Conservation (phyloP, 441 rosid genomes). For the Gossypium davidsonii region DNA sequence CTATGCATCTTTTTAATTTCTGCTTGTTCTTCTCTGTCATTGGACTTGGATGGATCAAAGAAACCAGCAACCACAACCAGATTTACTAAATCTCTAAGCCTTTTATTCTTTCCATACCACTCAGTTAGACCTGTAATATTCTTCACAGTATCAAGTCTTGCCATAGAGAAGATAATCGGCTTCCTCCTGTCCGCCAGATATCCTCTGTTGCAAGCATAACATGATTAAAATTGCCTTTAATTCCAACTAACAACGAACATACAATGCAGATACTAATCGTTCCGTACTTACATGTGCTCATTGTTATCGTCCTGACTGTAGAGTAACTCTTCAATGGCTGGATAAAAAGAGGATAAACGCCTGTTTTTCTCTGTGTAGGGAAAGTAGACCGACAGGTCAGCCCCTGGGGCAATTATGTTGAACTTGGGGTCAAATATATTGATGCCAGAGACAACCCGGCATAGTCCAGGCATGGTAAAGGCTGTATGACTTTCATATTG, state of each 20-base stretch:
- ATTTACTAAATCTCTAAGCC: conserved; percentile 64
- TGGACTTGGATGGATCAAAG: conserved; percentile 66
- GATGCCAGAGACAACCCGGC: conserved; percentile 79
- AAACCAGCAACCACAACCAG: conserved; percentile 87
- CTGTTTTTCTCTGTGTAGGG: conserved; percentile 47
- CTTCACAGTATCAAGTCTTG: conserved; percentile 81
- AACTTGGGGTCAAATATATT: conserved; percentile 86
- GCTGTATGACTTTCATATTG: conserved; percentile 80
- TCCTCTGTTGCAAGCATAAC: conserved; percentile 46
- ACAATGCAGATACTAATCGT: not conserved
- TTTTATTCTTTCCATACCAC: conserved; percentile 79
- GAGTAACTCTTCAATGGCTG: conserved; percentile 68
- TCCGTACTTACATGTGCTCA: conserved; percentile 70
- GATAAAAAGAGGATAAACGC: conserved; percentile 48
- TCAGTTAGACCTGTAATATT: conserved; percentile 82
- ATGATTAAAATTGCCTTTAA: not conserved
- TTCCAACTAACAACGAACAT: not conserved
- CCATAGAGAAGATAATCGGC: conserved; percentile 93
- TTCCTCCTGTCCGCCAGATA: conserved; percentile 62
- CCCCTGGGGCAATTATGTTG: conserved; percentile 90
- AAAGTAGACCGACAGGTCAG: conserved; percentile 86
- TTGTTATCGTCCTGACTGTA: conserved; percentile 51
- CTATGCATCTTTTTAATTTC: conserved; percentile 85
- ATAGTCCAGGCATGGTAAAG: conserved; percentile 90
- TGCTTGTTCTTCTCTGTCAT: conserved; percentile 77